phyloP scores from a whole-genome alignment of 2,329 filamentous ascomycete species.

The Pestalotiopsis sp. region DNA sequence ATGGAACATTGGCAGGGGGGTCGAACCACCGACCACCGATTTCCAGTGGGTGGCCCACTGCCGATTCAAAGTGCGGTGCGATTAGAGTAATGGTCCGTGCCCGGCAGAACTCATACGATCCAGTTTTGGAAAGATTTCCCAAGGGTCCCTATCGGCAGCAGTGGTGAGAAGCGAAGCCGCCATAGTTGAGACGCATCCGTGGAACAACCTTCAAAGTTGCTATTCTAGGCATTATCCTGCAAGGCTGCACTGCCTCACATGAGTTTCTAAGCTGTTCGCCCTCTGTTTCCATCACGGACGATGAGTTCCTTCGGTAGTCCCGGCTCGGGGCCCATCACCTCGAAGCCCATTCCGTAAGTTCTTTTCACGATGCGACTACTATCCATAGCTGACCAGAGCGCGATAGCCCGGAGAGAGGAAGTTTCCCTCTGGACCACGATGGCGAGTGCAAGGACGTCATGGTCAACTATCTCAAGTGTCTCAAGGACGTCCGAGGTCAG shows the following conservation, averaged over 20 bases:
- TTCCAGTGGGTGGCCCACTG: background rate
- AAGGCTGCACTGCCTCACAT: background rate
- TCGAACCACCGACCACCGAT: background rate
- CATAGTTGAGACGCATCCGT: background rate
- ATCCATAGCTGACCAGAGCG: background rate
- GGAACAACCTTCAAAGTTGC: background rate
- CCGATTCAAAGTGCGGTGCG: background rate
- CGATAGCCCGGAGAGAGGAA: conserved; percentile 81
- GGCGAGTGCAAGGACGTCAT: conserved; percentile 95
- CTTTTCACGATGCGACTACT: background rate
- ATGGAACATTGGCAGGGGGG: background rate
- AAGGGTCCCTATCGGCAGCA: background rate
- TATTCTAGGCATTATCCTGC: background rate
- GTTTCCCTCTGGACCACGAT: conserved; percentile 95
- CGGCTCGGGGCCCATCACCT: conserved; percentile 63
- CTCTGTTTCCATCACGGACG: background rate
- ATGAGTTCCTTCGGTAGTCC: conserved; percentile 73
- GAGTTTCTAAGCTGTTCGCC: background rate
- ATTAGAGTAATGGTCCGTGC: conserved; percentile 10
- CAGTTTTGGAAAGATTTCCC: conserved; percentile 4
- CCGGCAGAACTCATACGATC: conserved; percentile 5
- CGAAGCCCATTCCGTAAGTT: conserved; percentile 72
- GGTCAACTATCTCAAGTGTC: conserved; percentile 80
- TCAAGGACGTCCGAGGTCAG: conserved; percentile 80
- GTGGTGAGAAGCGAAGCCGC: background rate